Evolutionary conservation across 1,284 basidiomycete genomes (phyloP).

Genomic region (Trametes versicolor): DNA sequence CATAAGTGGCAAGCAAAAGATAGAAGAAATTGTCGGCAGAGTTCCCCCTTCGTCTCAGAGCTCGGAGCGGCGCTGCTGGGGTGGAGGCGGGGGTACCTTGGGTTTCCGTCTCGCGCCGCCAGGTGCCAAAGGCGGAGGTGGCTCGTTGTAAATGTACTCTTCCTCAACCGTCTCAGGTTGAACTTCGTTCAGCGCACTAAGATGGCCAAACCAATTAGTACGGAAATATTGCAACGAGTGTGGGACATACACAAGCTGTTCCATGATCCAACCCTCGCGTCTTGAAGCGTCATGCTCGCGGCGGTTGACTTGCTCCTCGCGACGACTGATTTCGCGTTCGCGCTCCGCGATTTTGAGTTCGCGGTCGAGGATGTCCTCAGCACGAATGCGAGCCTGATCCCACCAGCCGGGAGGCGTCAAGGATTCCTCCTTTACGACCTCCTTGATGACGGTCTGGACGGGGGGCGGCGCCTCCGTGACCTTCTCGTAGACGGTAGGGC

Average conservation of each 20-base stretch:
- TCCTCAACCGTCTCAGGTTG: constrained; percentile 73
- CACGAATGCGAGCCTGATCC: constrained; percentile 67
- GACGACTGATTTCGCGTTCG: constrained; percentile 83
- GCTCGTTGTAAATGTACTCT: constrained; percentile 80
- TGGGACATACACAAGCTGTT: constrained; percentile 79
- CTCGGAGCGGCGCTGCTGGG: constrained; percentile 83
- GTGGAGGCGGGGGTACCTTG: constrained; percentile 86
- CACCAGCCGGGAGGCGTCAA: constrained; percentile 80
- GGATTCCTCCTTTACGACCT: constrained; percentile 82
- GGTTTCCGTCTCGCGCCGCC: constrained; percentile 71
- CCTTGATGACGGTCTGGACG: constrained; percentile 82
- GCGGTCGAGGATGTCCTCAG: constrained; percentile 82
- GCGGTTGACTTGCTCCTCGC: constrained; percentile 83
- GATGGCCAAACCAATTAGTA: constrained; percentile 25
- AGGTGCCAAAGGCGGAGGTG: constrained; percentile 32
- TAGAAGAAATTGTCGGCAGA: constrained; percentile 52
- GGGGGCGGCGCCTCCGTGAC: constrained; percentile 61
- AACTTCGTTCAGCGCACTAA: constrained; percentile 74
- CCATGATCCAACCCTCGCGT: constrained; percentile 89
- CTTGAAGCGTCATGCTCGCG: constrained; percentile 85
- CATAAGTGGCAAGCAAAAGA: constrained; percentile 49
- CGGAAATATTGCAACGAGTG: constrained; percentile 1
- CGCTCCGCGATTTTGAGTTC: constrained; percentile 85
- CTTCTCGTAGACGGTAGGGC: constrained; percentile 61
- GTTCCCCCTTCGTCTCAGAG: constrained; percentile 90